Evolutionary conservation across 2,329 filamentous ascomycete species (phyloP).

Genomic region (Cercospora zeina): DNA sequence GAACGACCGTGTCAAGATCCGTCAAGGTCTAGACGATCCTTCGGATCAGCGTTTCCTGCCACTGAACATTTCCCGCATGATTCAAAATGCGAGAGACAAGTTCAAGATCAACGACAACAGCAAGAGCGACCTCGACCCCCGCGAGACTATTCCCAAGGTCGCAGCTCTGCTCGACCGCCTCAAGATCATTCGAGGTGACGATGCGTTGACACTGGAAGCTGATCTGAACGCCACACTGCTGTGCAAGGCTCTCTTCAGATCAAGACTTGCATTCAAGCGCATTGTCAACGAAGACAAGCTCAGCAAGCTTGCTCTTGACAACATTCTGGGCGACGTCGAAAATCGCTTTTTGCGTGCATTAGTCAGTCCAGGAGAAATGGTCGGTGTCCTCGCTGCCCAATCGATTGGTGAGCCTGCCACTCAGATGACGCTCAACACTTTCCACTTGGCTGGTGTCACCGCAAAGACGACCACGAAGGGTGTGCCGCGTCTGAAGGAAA

Average conservation of each 20-base stretch:
- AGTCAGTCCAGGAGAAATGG: conserved; percentile 96
- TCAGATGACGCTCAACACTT: conserved; percentile 99
- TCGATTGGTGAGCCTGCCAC: conserved; percentile 98
- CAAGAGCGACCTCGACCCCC: conserved; percentile 85
- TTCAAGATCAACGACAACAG: conserved; percentile 86
- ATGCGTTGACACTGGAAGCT: conserved; percentile 79
- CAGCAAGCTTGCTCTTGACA: conserved; percentile 88
- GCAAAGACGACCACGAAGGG: conserved; percentile 99
- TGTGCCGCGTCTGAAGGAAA: conserved; percentile 98
- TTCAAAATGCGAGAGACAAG: conserved; percentile 83
- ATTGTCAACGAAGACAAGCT: conserved; percentile 82
- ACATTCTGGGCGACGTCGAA: conserved; percentile 87
- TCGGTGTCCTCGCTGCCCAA: conserved; percentile 94
- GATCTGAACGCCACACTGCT: conserved; percentile 85
- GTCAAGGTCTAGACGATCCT: conserved; percentile 69
- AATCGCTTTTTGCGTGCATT: conserved; percentile 81
- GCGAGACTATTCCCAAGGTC: conserved; percentile 80
- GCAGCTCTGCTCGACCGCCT: conserved; percentile 73
- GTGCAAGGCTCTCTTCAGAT: conserved; percentile 89
- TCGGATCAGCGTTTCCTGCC: conserved; percentile 88
- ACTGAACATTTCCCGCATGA: conserved; percentile 85
- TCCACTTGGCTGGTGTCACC: conserved; percentile 99
- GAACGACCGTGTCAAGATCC: conserved; percentile 73
- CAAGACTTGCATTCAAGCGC: conserved; percentile 87
- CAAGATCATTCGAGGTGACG: conserved; percentile 80